A percentile compares a stretch with the other conserved stretches of the same genome.
phyloP scores from a whole-genome alignment of 2,329 filamentous ascomycete genomes.

The Lecanosticta acicola region DNA sequence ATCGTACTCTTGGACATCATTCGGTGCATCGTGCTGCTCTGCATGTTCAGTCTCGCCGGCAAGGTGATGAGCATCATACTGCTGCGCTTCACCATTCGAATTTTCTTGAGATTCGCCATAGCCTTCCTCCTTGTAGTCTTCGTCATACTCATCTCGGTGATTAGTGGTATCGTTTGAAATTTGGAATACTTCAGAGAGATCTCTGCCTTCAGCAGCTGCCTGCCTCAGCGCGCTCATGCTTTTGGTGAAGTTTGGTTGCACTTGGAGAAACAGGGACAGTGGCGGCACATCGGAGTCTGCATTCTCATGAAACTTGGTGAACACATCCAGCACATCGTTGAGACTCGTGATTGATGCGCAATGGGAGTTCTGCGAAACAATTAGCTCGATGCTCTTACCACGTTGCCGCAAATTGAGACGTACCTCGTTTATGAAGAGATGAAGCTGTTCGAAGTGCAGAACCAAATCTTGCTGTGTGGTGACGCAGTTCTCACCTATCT shows the following conservation, averaged over 20 bases:
- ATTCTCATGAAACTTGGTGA: slow-evolving; percentile 54
- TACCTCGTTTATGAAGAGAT: slow-evolving; percentile 55
- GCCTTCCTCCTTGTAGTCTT: slow-evolving; percentile 7
- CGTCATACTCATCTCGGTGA: slow-evolving; percentile 1
- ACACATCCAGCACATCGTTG: slow-evolving; percentile 54
- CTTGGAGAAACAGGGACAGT: slow-evolving; percentile 50
- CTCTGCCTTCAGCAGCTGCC: slow-evolving; percentile 53
- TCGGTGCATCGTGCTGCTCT: slow-evolving; percentile 2
- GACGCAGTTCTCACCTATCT: slow-evolving; percentile 50
- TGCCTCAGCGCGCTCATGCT: slow-evolving; percentile 49
- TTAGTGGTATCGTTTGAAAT: background rate
- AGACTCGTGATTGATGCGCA: slow-evolving; percentile 48
- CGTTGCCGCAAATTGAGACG: slow-evolving; percentile 23
- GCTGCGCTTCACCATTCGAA: background rate
- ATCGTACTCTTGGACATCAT: too few species aligned
- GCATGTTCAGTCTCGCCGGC: background rate
- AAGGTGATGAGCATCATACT: slow-evolving; percentile 2
- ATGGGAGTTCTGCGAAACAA: slow-evolving; percentile 42
- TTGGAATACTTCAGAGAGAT: slow-evolving; percentile 45
- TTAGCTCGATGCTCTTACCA: slow-evolving; percentile 8
- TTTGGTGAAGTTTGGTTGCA: slow-evolving; percentile 49
- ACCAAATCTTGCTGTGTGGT: slow-evolving; percentile 53
- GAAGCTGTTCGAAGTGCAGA: slow-evolving; percentile 51
- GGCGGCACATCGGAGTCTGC: slow-evolving; percentile 48
- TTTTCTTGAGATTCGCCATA: background rate